Base-by-base conservation (phyloP, 2,329 filamentous ascomycete genomes). In the Keithomyces neogunnii region DNA sequence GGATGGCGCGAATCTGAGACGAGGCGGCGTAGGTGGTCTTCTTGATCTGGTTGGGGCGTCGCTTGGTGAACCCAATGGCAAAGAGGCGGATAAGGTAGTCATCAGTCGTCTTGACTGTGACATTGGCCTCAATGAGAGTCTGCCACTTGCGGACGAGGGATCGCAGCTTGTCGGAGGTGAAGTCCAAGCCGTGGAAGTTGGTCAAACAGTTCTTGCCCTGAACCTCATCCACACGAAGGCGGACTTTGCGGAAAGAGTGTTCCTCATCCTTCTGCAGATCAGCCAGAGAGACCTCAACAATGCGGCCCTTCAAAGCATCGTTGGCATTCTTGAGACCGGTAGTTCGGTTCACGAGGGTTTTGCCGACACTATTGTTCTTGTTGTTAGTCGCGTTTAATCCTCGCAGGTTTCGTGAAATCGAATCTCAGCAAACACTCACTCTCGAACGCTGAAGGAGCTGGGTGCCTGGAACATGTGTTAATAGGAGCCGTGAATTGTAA, bases 181-280 rank as follows among this genome's bases (percentile, higher is more conserved):
- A 97, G 80, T 99, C 93, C 73, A 99, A 85, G 66, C 93, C 93
- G 85, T 99, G 91, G 88, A 99, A 99, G 86, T 96, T 96, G 82
- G 93, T 97, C 76, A 99, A 80, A 81, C 93, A 97, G 86, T 96
- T 97, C 86, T 96, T 96, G 82, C 93, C 93, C 81, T 99, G 93
- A 60, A 99, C 85, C 80, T 99, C 93, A 71, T 99, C 93, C 67
- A 97, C 89, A 63, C 93, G 86, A 72, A 99, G 90, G 84, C 95
- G 96, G 73, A 99, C 82, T 84, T 99, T 99, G 80, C 93, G 92
- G 88, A 97, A 99, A 56, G 93, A 84, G 77, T 99, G 93, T 78
- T 97, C 93, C 82, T 99, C 93, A 73, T 99, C 93, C 80, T 96
- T 97, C 81, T 99, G 93, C 61, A 99, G 86, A 76, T 99, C 93